A percentile compares a stretch with the other conserved stretches of the same genome.
Conservation (phyloP, 2,329 filamentous ascomycete species). For the Trichoderma atrobrunneum region DNA sequence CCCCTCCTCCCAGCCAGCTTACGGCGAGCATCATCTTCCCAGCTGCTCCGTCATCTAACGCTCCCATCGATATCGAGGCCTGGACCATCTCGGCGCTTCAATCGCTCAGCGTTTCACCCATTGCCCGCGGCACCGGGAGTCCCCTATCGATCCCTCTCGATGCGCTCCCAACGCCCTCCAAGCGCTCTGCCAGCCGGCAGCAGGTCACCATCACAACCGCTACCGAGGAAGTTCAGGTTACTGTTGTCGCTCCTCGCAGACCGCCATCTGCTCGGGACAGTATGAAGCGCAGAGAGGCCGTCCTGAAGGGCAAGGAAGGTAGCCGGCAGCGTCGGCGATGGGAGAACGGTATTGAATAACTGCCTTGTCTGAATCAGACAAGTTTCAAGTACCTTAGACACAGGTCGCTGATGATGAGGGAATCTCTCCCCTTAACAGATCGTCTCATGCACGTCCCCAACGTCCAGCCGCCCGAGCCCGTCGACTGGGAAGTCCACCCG, state of each 20-base stretch:
- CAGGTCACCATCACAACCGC: neutral
- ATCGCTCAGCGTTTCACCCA: slow-evolving; percentile 53
- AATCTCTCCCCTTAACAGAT: slow-evolving; percentile 50
- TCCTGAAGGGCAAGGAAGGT: slow-evolving; percentile 88
- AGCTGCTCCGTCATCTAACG: slow-evolving; percentile 24
- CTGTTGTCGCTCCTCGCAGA: slow-evolving; percentile 33
- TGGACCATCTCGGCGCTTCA: slow-evolving; percentile 62
- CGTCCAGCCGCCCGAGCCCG: slow-evolving; percentile 74
- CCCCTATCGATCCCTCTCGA: slow-evolving; percentile 76
- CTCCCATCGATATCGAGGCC: slow-evolving; percentile 58
- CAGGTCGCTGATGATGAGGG: neutral
- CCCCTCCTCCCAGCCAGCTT: slow-evolving; percentile 26
- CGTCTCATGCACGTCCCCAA: slow-evolving; percentile 83
- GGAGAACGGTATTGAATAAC: slow-evolving; percentile 74
- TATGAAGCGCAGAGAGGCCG: slow-evolving; percentile 62
- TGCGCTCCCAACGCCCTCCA: slow-evolving; percentile 36
- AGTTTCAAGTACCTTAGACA: neutral
- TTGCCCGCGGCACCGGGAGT: slow-evolving; percentile 58
- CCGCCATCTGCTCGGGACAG: slow-evolving; percentile 54
- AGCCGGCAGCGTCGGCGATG: slow-evolving; percentile 81
- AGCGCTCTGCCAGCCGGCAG: slow-evolving; percentile 10
- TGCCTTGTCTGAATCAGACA: neutral
- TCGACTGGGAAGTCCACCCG: slow-evolving; percentile 79
- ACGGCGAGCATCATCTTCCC: slow-evolving; percentile 19
- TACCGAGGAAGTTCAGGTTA: neutral